Base-by-base conservation (phyloP, 106 monocot species). In the Posidonia australis region DNA sequence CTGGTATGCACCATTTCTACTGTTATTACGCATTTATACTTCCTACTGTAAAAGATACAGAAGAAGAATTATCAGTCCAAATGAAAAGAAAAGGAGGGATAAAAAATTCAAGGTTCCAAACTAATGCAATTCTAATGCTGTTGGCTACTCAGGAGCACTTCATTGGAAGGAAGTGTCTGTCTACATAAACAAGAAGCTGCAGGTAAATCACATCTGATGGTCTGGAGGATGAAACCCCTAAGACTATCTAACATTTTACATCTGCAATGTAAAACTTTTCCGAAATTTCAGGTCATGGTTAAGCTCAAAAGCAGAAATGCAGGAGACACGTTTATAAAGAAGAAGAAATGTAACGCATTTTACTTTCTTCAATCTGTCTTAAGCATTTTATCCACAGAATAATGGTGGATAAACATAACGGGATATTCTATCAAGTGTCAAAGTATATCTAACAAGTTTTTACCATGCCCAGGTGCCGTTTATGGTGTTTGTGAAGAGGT, bases 291-390 rank as follows among this genome's bases (percentile, higher is more conserved):
- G 91, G 86, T 92, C n/a, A 78, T 86, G 11, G 81, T 80, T 21
- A 84, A 89, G 76, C 75, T 89, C 51, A 89, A 89, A 31, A 86
- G 86, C 89, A 89, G 79, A 58, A 78, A 82, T 46, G 77, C 84
- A 5, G 86, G 93, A 45, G 84, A 81, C 10, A 81, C 89, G 23
- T 81, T 94, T 52, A 77, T 83, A 26, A 94, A 89, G 82, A 94
- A 79, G 63, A 86, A 84, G 56, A 86, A 79, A 62, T 77, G 93
- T 88, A 49, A 80, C 87, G 65, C 26, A 67, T 25, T 20, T 30
- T 66, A 16, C 18, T 24, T 9, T 19, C 9, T 44, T 24, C 21
- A 13, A 24, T 13, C 25, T 56, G 13, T 10, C n/a, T n/a, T n/a
- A n/a, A n/a, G 0, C 5, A 28, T 28, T 24, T 23, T 13, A 24